Percentiles rank a stretch among this genome's conserved stretches.
Evolutionary conservation across 257 asterid species (phyloP).

Genomic region (Plectranthus barbatus): DNA sequence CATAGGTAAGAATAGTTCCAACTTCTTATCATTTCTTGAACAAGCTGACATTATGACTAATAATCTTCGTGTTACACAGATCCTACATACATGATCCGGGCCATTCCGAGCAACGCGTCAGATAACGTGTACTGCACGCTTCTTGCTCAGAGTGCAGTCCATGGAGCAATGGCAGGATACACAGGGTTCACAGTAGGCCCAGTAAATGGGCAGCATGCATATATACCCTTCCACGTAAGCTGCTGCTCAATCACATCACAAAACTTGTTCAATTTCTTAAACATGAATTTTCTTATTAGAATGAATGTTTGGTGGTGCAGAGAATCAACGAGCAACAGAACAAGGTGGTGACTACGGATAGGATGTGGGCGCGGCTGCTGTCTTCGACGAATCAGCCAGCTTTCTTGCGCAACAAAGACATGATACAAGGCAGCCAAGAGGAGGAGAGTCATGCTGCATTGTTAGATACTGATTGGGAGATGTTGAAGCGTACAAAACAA

Average conservation of each 20-base stretch:
- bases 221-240: conserved; percentile 78
- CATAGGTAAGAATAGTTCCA: conserved; percentile 59
- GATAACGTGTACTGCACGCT: too few relatives aligned
- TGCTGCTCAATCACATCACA: conserved; percentile 12
- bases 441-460: conserved; percentile 19
- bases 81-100: too few relatives aligned
- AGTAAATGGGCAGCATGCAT: conserved; percentile 54
- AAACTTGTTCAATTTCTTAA: too few relatives aligned
- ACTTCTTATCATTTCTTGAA: too few relatives aligned
- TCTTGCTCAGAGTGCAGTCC: too few relatives aligned
- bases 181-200: conserved; percentile 71
- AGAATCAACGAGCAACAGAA: conserved; percentile 54
- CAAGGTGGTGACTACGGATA: too few relatives aligned
- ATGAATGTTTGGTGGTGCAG: conserved; percentile 33
- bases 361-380: conserved; percentile 92
- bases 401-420: conserved; percentile 35
- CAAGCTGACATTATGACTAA: too few relatives aligned
- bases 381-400: conserved; percentile 90
- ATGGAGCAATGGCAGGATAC: conserved; percentile 96
- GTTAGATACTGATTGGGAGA: conserved; percentile 13
- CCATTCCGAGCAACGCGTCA: too few relatives aligned
- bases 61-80: too few relatives aligned
- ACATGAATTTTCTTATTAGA: too few relatives aligned
- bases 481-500: too few relatives aligned
- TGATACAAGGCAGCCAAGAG: conserved; percentile 14